Evolutionary conservation across 2,329 filamentous ascomycete genomes (phyloP).

Genomic region (Pseudonectria foliicola): DNA sequence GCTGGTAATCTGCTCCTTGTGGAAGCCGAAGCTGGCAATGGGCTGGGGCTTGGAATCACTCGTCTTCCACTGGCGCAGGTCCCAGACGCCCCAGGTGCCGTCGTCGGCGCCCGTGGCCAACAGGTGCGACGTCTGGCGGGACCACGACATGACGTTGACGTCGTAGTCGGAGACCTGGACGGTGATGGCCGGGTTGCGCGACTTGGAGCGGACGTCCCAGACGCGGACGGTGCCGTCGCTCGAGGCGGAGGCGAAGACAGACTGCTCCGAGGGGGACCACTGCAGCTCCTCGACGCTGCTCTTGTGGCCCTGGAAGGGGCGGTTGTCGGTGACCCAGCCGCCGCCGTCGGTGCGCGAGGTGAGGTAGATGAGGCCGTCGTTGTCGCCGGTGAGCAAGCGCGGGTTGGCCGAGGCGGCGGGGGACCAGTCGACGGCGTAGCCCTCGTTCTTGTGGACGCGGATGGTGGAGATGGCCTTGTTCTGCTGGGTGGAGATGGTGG

Average conservation of each 20-base stretch:
- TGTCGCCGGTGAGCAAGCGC: conserved; percentile 77
- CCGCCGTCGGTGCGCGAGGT: conserved; percentile 83
- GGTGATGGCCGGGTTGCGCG: conserved; percentile 76
- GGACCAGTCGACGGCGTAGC: conserved; percentile 97
- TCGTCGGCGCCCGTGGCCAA: conserved; percentile 91
- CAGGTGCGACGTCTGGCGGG: conserved; percentile 76
- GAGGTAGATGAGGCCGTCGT: conserved; percentile 79
- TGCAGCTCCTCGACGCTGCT: conserved; percentile 90
- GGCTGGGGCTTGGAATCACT: conserved; percentile 59
- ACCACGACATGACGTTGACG: conserved; percentile 97
- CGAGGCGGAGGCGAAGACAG: conserved; percentile 90
- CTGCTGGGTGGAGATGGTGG: conserved; percentile 69
- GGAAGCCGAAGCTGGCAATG: conserved; percentile 90
- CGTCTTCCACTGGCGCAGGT: conserved; percentile 85
- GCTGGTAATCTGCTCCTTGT: conserved; percentile 93
- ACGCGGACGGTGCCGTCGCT: conserved; percentile 92
- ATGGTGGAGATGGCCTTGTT: conserved; percentile 86
- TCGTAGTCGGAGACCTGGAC: conserved; percentile 79
- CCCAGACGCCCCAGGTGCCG: conserved; percentile 93
- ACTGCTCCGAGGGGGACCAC: conserved; percentile 89
- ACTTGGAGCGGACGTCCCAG: conserved; percentile 92
- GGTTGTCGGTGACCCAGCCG: conserved; percentile 79
- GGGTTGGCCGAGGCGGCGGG: conserved; percentile 69
- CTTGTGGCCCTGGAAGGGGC: conserved; percentile 76
- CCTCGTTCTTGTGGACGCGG: conserved; percentile 85